Conservation (phyloP, 2,329 filamentous ascomycete species). For the Verticillium tricorpus region DNA sequence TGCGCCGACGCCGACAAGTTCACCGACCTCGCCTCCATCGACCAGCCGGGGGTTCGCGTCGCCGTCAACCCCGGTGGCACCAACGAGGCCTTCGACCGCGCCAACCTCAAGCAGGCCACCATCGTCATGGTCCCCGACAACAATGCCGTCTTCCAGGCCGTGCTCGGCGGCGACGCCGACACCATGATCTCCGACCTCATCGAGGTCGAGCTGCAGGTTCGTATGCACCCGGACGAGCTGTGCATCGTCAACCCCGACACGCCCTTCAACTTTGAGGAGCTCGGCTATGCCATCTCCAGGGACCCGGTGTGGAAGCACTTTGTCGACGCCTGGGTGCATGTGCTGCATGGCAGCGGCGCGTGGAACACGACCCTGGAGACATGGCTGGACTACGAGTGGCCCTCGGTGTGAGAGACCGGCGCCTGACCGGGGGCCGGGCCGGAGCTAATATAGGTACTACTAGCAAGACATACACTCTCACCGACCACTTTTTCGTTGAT, state of each 20-base stretch:
- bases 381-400: slow-evolving; percentile 13
- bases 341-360: slow-evolving; percentile 8
- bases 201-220: slow-evolving; percentile 10
- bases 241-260: slow-evolving; percentile 6
- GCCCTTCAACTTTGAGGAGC: slow-evolving; percentile 12
- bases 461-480: too few species aligned
- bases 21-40: slow-evolving; percentile 8
- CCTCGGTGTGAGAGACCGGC: background rate
- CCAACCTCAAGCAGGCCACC: slow-evolving; percentile 5
- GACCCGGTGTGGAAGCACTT: slow-evolving; percentile 12
- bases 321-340: slow-evolving; percentile 11
- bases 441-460: too few species aligned
- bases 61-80: slow-evolving; percentile 11
- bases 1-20: slow-evolving; percentile 9
- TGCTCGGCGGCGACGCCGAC: slow-evolving; percentile 6
- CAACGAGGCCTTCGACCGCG: slow-evolving; percentile 12
- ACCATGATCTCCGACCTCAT: slow-evolving; percentile 11
- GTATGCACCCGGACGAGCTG: slow-evolving; percentile 5
- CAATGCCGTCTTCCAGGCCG: slow-evolving; percentile 10
- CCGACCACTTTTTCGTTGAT: too few species aligned
- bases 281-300: slow-evolving; percentile 6
- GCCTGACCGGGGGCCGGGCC: too few species aligned
- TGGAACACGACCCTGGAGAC: slow-evolving; percentile 9
- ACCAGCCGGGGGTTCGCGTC: slow-evolving; percentile 6
- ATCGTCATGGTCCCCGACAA: slow-evolving; percentile 10